Percentiles rank a stretch among this genome's conserved stretches.
These are phyloP conservation scores for Xylariaceae sp. DNA, from an alignment of 2,329 filamentous ascomycete species.

Conservation along the genomic window DNA sequence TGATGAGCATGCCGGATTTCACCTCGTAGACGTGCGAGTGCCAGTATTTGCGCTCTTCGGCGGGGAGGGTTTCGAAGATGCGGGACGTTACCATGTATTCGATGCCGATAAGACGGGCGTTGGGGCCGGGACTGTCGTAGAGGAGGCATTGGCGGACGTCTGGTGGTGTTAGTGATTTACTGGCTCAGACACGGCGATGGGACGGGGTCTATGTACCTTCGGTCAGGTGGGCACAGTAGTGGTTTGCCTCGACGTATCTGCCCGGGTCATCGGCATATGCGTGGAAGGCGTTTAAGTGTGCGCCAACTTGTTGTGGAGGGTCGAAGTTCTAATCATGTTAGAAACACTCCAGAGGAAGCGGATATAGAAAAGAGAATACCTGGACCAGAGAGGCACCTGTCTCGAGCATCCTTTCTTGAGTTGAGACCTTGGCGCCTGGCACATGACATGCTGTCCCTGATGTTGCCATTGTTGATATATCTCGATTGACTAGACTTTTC, in stretches of 20 bases:
- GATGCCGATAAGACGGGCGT: constrained; percentile 72
- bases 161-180: constrained; percentile 18
- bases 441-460: constrained; percentile 28
- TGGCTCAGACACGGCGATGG: too few relatives aligned
- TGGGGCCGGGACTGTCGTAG: constrained; percentile 64
- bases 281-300: constrained; percentile 83
- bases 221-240: constrained; percentile 77
- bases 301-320: constrained; percentile 70
- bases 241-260: constrained; percentile 70
- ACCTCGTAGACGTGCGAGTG: constrained; percentile 73
- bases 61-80: constrained; percentile 60
- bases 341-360: background rate
- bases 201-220: constrained; percentile 41
- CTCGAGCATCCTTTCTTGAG: constrained; percentile 54
- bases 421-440: constrained; percentile 46
- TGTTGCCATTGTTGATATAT: constrained; percentile 7
- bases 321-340: constrained; percentile 51
- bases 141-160: constrained; percentile 81
- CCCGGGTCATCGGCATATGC: constrained; percentile 68
- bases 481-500: background rate
- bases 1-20: constrained; percentile 73
- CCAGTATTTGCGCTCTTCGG: constrained; percentile 69
- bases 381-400: constrained; percentile 57
- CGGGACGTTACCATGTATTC: constrained; percentile 79
- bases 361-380: constrained; percentile 29